Conservation (phyloP, 768 basidiomycete genomes). For the Hericium rajendrae region DNA sequence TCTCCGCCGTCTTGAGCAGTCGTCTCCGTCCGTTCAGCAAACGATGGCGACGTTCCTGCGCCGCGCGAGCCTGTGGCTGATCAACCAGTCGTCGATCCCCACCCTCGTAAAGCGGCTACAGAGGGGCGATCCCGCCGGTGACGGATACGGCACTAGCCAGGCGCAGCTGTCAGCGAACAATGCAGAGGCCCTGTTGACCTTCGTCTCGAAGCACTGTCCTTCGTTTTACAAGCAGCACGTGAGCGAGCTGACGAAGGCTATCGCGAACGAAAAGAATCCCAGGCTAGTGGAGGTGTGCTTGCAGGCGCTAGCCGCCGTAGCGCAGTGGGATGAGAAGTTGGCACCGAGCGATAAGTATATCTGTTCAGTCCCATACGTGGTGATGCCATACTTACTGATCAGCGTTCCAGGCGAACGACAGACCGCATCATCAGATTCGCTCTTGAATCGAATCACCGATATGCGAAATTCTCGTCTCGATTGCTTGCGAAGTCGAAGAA, state of each 20-base stretch:
- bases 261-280: constrained; percentile 52
- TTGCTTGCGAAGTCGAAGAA: constrained; percentile 43
- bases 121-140: constrained; percentile 25
- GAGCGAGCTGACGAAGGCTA: constrained; percentile 63
- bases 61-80: constrained; percentile 55
- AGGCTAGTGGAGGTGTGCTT: constrained; percentile 55
- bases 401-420: constrained; percentile 44
- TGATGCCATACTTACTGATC: not conserved
- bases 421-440: constrained; percentile 57
- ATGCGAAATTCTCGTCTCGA: constrained; percentile 83
- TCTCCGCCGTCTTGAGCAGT: constrained; percentile 62
- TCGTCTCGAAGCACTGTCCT: constrained; percentile 69
- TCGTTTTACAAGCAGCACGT: constrained; percentile 65
- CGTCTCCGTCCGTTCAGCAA: constrained; percentile 43
- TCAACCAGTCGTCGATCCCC: constrained; percentile 83
- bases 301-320: constrained; percentile 66
- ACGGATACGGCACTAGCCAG: constrained; percentile 29
- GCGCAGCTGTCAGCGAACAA: constrained; percentile 31
- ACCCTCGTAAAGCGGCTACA: constrained; percentile 64
- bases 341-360: constrained; percentile 61
- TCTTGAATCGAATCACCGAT: constrained; percentile 45
- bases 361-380: not conserved
- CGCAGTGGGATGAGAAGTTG: constrained; percentile 46
- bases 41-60: constrained; percentile 71
- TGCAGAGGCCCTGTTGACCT: constrained; percentile 43